Evolutionary conservation across 2,329 filamentous ascomycete genomes (phyloP).

Genomic region (Daldinia sp.): DNA sequence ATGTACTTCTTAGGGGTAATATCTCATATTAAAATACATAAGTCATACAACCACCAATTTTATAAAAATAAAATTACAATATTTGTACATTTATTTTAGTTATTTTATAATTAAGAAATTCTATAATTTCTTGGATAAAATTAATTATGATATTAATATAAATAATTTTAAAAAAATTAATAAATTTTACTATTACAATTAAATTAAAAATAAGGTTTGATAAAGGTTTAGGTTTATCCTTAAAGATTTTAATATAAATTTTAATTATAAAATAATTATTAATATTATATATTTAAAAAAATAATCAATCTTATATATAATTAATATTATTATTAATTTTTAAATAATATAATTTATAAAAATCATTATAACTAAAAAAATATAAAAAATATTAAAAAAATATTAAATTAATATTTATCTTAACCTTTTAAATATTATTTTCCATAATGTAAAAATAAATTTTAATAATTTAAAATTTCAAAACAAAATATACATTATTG

Average conservation of each 20-base stretch:
- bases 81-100: background rate
- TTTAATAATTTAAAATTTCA: too few relatives aligned
- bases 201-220: background rate
- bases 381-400: background rate
- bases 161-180: background rate
- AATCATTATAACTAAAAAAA: background rate
- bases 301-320: too few relatives aligned
- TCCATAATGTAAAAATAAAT: too few relatives aligned
- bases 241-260: background rate
- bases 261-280: too few relatives aligned
- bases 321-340: background rate
- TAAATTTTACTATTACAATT: background rate
- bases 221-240: background rate
- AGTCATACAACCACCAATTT: too few relatives aligned
- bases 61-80: background rate
- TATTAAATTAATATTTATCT: background rate
- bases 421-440: too few relatives aligned
- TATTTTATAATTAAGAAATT: background rate
- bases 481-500: too few relatives aligned
- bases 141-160: background rate
- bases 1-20: too few relatives aligned
- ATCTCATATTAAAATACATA: too few relatives aligned
- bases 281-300: too few relatives aligned
- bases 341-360: background rate
- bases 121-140: background rate